Evolutionary conservation across 176 grass and related monocot species (phyloP), one percentile per base, ranked within the genome.

Genomic region (Phragmites australis): DNA sequence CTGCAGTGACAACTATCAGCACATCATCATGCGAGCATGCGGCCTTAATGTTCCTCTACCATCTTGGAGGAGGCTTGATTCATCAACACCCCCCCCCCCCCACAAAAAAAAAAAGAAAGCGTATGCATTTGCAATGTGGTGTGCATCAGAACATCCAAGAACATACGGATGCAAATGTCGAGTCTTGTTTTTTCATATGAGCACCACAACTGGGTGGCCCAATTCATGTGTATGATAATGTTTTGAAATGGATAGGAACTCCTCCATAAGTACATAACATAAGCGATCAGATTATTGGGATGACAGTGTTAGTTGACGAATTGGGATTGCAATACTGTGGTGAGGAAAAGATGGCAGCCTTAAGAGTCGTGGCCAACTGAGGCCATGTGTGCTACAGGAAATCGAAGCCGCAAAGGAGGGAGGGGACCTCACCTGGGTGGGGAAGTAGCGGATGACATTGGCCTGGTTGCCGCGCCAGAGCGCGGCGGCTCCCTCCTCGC

Each of bases 391-490:
- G 31, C n/a, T 16, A 34, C 4, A 50, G 30, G 1, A 17, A 49
- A 27, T 29, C 2, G 5, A 37, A 8, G 30, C 31, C 5, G 34
- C 34, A 37, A 5, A 37, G 34, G 5, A 37, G 2, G 34, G 57
- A 6, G 12, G 47, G 23, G 29, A 6, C 45, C 34, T 0, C 48
- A 88, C 95, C 95, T 98, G 95, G 26, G 92, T 94, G 32, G 92
- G 95, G 70, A 98, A 93, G 81, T 98, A 98, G 45, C 92, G 78
- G 86, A 98, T 93, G 87, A 93, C 95, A 85, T 93, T 98, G 81
- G 92, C 95, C 76, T 98, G 92, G 82, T 98, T 94, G 40, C 95
- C 95, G 0, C 92, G 82, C 92, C 95, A 98, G 31, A 98, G 83
- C 7, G 90, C 88, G 64, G 87, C 65, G 76, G 70, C 75, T 64